A percentile compares a stretch with the other conserved stretches of the same genome.
phyloP scores from a whole-genome alignment of 768 basidiomycete species.

The Lepiota brunneoincarnata region DNA sequence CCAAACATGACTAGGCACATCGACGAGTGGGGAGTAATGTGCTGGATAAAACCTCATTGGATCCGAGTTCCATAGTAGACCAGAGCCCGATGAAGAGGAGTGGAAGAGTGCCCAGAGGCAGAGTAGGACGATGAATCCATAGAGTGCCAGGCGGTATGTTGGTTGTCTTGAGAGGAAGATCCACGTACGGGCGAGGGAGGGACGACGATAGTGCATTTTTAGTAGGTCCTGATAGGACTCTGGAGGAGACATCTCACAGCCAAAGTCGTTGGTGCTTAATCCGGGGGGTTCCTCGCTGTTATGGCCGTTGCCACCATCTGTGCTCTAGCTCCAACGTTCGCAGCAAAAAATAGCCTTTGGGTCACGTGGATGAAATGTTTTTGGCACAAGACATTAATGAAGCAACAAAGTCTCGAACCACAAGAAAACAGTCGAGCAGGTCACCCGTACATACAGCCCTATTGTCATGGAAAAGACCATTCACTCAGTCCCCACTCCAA shows the following conservation, averaged over 20 bases:
- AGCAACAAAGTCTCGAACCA: too few species aligned
- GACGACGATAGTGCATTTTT: constrained; percentile 10
- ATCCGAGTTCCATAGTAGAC: constrained; percentile 4
- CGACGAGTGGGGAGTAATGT: constrained; percentile 11
- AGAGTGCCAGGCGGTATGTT: constrained; percentile 27
- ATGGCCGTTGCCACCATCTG: too few species aligned
- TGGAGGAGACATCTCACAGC: neutral
- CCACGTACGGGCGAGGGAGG: constrained; percentile 2
- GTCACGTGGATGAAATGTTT: too few species aligned
- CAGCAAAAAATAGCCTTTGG: too few species aligned
- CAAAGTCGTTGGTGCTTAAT: too few species aligned
- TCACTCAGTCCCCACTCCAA: constrained; percentile 7
- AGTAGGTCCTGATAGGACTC: constrained; percentile 4
- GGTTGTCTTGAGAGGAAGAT: constrained; percentile 20
- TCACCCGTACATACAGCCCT: too few species aligned
- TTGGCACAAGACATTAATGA: too few species aligned
- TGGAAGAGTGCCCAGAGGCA: constrained; percentile 26
- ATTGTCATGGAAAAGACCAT: neutral
- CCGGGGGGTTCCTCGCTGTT: too few species aligned
- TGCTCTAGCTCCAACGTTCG: too few species aligned
- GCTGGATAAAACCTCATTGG: constrained; percentile 10
- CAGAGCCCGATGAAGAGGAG: constrained; percentile 14
- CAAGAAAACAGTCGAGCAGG: too few species aligned
- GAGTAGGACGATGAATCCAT: constrained; percentile 23
- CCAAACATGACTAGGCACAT: constrained; percentile 41